Evolutionary conservation across 805 yeast genomes (phyloP).

Genomic region (Yamadazyma paraphyllophila): DNA sequence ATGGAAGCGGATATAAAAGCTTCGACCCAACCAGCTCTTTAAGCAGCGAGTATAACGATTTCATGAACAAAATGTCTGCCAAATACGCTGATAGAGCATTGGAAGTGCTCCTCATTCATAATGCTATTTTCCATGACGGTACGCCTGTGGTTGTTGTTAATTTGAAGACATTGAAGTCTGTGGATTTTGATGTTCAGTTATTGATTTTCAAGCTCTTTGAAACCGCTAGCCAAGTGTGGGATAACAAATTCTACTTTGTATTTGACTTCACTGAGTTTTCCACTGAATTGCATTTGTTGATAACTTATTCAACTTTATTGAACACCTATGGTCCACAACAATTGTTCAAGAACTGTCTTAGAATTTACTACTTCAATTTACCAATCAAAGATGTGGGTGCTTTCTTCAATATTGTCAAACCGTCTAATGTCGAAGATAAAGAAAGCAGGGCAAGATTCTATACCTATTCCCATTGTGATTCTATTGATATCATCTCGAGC

Average conservation of each 20-base stretch:
- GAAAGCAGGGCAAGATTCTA: slow-evolving; percentile 20
- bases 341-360: slow-evolving; percentile 50
- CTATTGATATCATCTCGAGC: slow-evolving; percentile 29
- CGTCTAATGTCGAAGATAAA: slow-evolving; percentile 16
- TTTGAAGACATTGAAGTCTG: slow-evolving; percentile 29
- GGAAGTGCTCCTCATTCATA: slow-evolving; percentile 52
- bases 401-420: slow-evolving; percentile 22
- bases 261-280: slow-evolving; percentile 68
- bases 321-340: slow-evolving; percentile 50
- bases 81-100: slow-evolving; percentile 47
- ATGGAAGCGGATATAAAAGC: slow-evolving; percentile 50
- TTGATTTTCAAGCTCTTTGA: slow-evolving; percentile 62
- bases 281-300: slow-evolving; percentile 17
- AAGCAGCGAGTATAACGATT: slow-evolving; percentile 56
- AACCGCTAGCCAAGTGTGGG: slow-evolving; percentile 69
- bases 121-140: slow-evolving; percentile 70
- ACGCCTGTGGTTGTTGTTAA: slow-evolving; percentile 62
- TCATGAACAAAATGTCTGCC: slow-evolving; percentile 65
- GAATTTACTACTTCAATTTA: slow-evolving; percentile 51
- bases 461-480: slow-evolving; percentile 35
- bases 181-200: slow-evolving; percentile 45
- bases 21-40: slow-evolving; percentile 37
- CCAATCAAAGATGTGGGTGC: slow-evolving; percentile 30
- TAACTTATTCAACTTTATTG: slow-evolving; percentile 33
- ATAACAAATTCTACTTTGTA: slow-evolving; percentile 58